Evolutionary conservation across 225 moss, liverwort and hornwort species (phyloP).

Genomic region (Bryoerythrophyllum caledonicum): DNA sequence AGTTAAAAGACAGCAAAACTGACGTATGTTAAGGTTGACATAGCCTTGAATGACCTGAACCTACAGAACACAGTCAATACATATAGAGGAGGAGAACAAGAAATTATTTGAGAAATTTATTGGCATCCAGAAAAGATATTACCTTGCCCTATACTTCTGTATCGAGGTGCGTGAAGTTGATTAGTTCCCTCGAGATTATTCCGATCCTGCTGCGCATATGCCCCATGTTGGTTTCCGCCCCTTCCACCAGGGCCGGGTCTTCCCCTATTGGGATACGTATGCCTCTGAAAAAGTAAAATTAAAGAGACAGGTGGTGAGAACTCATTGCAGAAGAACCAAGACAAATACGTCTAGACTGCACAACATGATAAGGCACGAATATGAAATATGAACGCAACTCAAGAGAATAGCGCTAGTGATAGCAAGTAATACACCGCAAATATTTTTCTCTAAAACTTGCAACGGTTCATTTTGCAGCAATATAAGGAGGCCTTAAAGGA

Average conservation of each 20-base stretch:
- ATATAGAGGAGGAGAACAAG: neutral
- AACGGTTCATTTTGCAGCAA: constrained; percentile 2
- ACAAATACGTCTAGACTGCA: neutral
- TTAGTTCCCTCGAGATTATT: constrained; percentile 35
- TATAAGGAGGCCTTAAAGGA: neutral
- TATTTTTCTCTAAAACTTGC: neutral
- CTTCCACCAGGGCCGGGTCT: constrained; percentile 32
- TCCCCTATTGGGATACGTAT: constrained; percentile 20
- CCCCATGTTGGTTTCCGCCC: constrained; percentile 44
- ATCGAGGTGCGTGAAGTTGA: constrained; percentile 29
- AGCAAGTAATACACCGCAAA: neutral
- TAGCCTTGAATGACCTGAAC: neutral
- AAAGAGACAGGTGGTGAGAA: constrained; percentile 6
- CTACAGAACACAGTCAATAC: neutral
- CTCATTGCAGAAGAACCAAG: neutral
- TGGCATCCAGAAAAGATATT: neutral
- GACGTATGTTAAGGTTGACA: neutral
- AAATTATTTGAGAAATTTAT: neutral
- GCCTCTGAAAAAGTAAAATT: constrained; percentile 28
- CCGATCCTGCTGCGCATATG: constrained; percentile 43
- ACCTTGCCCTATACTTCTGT: constrained; percentile 42
- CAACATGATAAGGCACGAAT: neutral
- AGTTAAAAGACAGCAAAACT: neutral
- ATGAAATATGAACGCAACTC: neutral
- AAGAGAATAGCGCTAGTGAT: neutral